phyloP scores from a whole-genome alignment of 2,329 filamentous ascomycete genomes.

The Lachnellula suecica region DNA sequence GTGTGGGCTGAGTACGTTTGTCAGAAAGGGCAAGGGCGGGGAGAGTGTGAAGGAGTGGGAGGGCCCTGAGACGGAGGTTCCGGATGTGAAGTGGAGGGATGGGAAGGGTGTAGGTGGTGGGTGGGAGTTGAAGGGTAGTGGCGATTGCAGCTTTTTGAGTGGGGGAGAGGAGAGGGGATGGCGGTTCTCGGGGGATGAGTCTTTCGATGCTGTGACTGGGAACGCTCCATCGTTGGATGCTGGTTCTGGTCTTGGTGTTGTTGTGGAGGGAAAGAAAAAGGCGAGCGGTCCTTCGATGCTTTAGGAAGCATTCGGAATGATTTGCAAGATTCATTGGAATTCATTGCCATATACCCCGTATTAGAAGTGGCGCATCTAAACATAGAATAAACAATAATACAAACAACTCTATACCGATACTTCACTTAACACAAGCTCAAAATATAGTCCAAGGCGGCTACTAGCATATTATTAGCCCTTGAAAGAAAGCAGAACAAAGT shows the following conservation, averaged over 20 bases:
- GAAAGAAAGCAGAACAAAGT: too few species aligned
- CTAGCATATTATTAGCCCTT: too few species aligned
- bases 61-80: conserved; percentile 37
- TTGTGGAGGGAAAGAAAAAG: conserved; percentile 32
- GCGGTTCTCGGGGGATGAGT: conserved; percentile 58
- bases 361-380: neutral
- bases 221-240: conserved; percentile 29
- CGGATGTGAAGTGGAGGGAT: conserved; percentile 51
- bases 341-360: neutral
- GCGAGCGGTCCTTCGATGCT: conserved; percentile 13
- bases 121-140: conserved; percentile 79
- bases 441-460: too few species aligned
- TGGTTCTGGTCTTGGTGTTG: conserved; percentile 34
- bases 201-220: conserved; percentile 41
- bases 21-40: conserved; percentile 42
- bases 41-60: conserved; percentile 37
- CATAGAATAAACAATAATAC: neutral
- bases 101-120: conserved; percentile 68
- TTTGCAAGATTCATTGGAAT: neutral
- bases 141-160: conserved; percentile 80
- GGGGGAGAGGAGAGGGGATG: conserved; percentile 86
- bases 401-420: too few species aligned
- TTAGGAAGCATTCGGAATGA: neutral
- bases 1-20: conserved; percentile 73
- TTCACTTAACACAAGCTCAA: too few species aligned